Conservation (phyloP, 177 flowering plant species). For the Vitis hybrid region DNA sequence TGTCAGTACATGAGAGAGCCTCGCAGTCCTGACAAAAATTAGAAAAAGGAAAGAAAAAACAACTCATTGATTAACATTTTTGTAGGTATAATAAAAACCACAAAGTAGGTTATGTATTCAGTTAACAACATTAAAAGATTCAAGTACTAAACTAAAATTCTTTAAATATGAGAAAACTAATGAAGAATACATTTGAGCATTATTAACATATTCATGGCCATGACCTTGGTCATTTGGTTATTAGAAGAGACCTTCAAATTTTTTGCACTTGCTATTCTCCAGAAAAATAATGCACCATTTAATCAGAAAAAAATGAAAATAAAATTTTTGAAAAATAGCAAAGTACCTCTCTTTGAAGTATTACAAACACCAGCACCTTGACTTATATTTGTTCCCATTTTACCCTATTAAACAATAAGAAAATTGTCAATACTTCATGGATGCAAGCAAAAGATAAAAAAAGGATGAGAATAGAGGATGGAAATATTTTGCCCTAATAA, state of each 20-base stretch:
- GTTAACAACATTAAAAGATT: not conserved
- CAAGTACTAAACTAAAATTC: not conserved
- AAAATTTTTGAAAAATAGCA: not conserved
- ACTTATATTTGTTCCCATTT: conserved; percentile 11
- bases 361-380: conserved; percentile 17
- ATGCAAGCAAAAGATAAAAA: not conserved
- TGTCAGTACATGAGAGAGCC: conserved; percentile 25
- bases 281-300: not conserved
- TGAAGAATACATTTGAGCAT: conserved; percentile 28
- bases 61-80: no score
- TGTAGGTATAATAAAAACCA: no score
- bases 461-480: not conserved
- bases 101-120: no score
- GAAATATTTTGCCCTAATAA: no score
- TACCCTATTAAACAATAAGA: conserved; percentile 32
- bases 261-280: conserved; percentile 14
- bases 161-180: not conserved
- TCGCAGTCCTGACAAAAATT: conserved; percentile 18
- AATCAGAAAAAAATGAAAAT: not conserved
- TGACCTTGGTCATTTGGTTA: conserved; percentile 22
- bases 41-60: not conserved
- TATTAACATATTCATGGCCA: conserved; percentile 14
- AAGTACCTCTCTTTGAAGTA: conserved; percentile 28
- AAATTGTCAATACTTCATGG: not conserved
- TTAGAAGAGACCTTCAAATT: conserved; percentile 22